A percentile compares a stretch with the other conserved stretches of the same genome.
Evolutionary conservation across 2,329 filamentous ascomycete genomes (phyloP).

Genomic region (Diaporthe ampelina): DNA sequence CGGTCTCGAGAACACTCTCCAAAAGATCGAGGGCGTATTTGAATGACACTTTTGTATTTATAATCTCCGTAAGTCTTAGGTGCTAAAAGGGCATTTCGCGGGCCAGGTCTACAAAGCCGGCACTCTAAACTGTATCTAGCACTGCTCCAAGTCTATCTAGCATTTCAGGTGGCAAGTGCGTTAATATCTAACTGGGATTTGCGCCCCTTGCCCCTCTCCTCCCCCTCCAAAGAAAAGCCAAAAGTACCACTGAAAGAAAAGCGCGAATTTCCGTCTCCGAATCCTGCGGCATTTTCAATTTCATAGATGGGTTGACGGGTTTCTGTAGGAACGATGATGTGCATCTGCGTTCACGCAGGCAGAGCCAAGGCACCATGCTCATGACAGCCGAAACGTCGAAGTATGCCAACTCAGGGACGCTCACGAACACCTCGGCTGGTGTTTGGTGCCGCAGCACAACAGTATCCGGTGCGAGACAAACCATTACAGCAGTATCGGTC

Average conservation of each 20-base stretch:
- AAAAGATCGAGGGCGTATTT: not conserved
- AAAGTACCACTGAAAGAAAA: not conserved
- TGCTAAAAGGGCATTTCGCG: not conserved
- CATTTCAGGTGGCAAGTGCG: not conserved
- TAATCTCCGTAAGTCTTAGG: not conserved
- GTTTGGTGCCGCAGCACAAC: conserved; percentile 8
- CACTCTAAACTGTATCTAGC: not conserved
- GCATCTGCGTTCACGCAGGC: not conserved
- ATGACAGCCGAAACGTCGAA: not conserved
- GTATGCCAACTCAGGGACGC: not conserved
- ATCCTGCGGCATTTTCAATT: not conserved
- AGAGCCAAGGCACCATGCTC: not conserved
- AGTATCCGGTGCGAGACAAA: not conserved
- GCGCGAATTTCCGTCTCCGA: not conserved
- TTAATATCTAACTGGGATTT: not conserved
- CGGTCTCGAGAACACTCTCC: not conserved
- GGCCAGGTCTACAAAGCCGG: not conserved
- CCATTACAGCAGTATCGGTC: not conserved
- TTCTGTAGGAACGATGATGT: not conserved
- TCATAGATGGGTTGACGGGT: not conserved
- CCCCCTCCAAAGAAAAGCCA: too few relatives aligned
- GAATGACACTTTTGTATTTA: not conserved
- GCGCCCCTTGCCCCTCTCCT: not conserved
- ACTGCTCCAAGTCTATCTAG: not conserved
- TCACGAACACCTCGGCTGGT: not conserved